These are phyloP conservation scores for Cyberlindnera sargentensis DNA, from an alignment of 805 yeast genomes.

Conservation along the genomic window DNA sequence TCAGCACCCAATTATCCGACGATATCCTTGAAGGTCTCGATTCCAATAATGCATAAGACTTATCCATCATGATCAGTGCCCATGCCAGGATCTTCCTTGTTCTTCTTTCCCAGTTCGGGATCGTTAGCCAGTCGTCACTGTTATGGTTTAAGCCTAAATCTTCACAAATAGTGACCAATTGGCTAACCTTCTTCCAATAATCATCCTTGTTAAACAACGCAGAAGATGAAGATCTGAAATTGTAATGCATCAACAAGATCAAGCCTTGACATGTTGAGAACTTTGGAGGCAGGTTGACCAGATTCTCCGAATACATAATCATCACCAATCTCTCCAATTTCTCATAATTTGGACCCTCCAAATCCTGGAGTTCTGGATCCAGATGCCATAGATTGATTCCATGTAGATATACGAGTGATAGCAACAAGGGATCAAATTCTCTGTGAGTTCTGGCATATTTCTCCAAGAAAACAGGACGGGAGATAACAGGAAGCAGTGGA, in stretches of 20 bases:
- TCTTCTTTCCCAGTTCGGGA: constrained; percentile 26
- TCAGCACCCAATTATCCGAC: constrained; percentile 22
- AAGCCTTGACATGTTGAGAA: constrained; percentile 35
- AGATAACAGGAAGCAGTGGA: constrained; percentile 22
- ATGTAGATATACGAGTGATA: constrained; percentile 23
- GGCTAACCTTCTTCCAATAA: constrained; percentile 19
- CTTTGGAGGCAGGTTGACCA: constrained; percentile 23
- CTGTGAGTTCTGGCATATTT: constrained; percentile 24
- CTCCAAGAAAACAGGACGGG: constrained; percentile 22
- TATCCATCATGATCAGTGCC: constrained; percentile 23
- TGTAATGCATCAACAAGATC: constrained; percentile 26
- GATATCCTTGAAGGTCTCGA: constrained; percentile 20
- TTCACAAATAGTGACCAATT: constrained; percentile 20
- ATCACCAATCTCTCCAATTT: constrained; percentile 23
- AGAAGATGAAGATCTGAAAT: constrained; percentile 3
- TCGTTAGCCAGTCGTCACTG: constrained; percentile 20
- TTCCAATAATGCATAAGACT: constrained; percentile 22
- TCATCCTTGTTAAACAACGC: constrained; percentile 10
- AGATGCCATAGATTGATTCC: constrained; percentile 23
- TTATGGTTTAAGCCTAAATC: constrained; percentile 23
- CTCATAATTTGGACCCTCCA: constrained; percentile 15
- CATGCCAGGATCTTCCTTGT: constrained; percentile 21
- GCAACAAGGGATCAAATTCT: constrained; percentile 25
- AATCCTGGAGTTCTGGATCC: constrained; percentile 7
- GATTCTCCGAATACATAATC: constrained; percentile 21